Evolutionary conservation across 805 yeast genomes (phyloP).

Genomic region (Teunomyces gatunensis): DNA sequence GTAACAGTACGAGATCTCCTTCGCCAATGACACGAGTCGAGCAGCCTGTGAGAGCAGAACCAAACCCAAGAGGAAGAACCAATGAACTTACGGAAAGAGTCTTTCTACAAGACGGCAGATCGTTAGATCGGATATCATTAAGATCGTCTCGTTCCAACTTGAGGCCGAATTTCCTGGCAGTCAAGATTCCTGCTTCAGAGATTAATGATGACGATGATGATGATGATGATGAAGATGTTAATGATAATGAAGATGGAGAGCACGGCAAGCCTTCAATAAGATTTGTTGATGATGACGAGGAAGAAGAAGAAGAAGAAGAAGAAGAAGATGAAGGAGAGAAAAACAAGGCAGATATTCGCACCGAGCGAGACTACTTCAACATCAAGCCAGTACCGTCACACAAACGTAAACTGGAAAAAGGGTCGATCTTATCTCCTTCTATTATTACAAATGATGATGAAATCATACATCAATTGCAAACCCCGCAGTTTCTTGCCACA

Average conservation of each 20-base stretch:
- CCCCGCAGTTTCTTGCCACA: constrained; percentile 31
- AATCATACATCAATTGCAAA: constrained; percentile 31
- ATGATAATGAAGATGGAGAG: constrained; percentile 14
- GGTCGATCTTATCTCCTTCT: constrained; percentile 27
- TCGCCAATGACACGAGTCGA: neutral
- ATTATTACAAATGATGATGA: constrained; percentile 36
- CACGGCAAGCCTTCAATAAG: constrained; percentile 53
- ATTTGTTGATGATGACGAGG: constrained; percentile 52
- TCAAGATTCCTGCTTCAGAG: constrained; percentile 66
- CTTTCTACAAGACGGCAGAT: constrained; percentile 2
- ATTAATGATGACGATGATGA: constrained; percentile 56
- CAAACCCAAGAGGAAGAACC: neutral
- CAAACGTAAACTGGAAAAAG: constrained; percentile 9
- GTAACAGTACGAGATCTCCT: constrained; percentile 2
- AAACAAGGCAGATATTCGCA: constrained; percentile 4
- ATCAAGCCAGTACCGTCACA: constrained; percentile 22
- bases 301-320: neutral
- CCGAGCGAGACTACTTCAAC: constrained; percentile 1
- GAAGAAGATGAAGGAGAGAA: constrained; percentile 17
- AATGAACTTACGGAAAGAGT: neutral
- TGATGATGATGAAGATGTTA: constrained; percentile 51
- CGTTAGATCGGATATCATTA: constrained; percentile 29
- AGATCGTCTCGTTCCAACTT: constrained; percentile 36
- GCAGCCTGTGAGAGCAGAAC: neutral
- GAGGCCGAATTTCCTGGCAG: constrained; percentile 67